Evolutionary conservation across 805 yeast genomes (phyloP), one percentile per base, ranked within the genome.

Genomic region (Yamadazyma olivae): DNA sequence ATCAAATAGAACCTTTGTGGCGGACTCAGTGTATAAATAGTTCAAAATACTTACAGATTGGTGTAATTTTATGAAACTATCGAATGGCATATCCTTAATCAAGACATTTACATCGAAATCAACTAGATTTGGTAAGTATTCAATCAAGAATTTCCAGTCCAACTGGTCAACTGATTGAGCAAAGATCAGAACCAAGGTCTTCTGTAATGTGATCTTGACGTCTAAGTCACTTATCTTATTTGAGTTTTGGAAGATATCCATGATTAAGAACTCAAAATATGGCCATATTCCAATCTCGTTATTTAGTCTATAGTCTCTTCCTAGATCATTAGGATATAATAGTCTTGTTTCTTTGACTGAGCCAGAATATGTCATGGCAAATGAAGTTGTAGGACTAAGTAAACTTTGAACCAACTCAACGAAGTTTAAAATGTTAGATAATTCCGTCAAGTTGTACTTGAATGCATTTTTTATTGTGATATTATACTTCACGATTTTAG

Each of bases 211-310:
- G 7, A 57, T 40, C 33, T 59, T 66, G 12, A 71, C 72, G 0
- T 37, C 41, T 40, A 50, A 3, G 39, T 61, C 21, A 19, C 53
- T 53, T 4, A 75, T 54, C 6, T 67, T 57, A 2, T 61, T 35
- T 2, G 85, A 63, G 17, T 76, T 73, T 5, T 71, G 74, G 45
- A 89, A 77, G 0, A 89, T 76, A 28, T 83, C 84, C 9, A 71
- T 61, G n/a, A 84, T 51, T 10, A 89, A 54, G 48, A 77, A 88
- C 35, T 87, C 91, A 36, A 85, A 55, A 49, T 90, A 91, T 3
- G 93, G 88, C 77, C 89, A 77, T 5, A 88, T 58, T 2, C 96
- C 95, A 13, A 68, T 56, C 21, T 64, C 53, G 30, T 54, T 74
- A 34, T 57, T 53, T 23, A 41, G 32, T 48, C 95, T 71, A 44